Evolutionary conservation across 1,139 yeast genomes (phyloP).

Genomic region (Lodderomyces beijingensis): DNA sequence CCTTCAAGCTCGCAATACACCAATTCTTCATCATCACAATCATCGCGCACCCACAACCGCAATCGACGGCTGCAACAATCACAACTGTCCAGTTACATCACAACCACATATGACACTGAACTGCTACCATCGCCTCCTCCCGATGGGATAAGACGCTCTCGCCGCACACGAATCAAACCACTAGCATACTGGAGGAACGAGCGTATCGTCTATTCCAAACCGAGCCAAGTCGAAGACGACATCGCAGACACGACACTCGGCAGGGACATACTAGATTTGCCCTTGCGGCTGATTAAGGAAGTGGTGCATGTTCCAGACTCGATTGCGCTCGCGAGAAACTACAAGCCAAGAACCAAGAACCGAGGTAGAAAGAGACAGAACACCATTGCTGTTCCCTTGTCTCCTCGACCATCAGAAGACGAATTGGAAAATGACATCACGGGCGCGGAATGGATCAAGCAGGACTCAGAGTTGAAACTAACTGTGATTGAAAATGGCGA

Average conservation of each 20-base stretch:
- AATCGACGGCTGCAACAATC: no score
- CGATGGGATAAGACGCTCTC: constrained; percentile 48
- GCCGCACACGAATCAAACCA: constrained; percentile 65
- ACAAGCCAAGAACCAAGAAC: constrained; percentile 9
- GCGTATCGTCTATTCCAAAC: constrained; percentile 57
- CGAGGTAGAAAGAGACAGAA: constrained; percentile 9
- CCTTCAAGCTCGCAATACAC: no score
- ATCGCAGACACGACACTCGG: constrained; percentile 35
- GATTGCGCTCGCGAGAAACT: not conserved
- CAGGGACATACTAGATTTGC: constrained; percentile 32
- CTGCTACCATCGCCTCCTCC: constrained; percentile 46
- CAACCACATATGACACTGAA: not conserved
- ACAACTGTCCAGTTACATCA: no score
- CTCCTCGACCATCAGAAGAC: constrained; percentile 4
- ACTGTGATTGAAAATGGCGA: constrained; percentile 49
- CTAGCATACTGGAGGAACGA: constrained; percentile 87
- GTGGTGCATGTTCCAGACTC: constrained; percentile 48
- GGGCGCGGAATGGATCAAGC: constrained; percentile 56
- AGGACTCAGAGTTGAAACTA: constrained; percentile 42
- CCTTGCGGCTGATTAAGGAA: constrained; percentile 57
- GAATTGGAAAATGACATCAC: constrained; percentile 35
- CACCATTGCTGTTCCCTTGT: constrained; percentile 7
- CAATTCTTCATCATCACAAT: constrained; percentile 1
- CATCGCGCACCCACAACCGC: no score
- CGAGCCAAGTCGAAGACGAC: constrained; percentile 21